Evolutionary conservation across 140 eudicot species (phyloP), one percentile per base, ranked within the genome.

Genomic region (Anethum foeniculum): DNA sequence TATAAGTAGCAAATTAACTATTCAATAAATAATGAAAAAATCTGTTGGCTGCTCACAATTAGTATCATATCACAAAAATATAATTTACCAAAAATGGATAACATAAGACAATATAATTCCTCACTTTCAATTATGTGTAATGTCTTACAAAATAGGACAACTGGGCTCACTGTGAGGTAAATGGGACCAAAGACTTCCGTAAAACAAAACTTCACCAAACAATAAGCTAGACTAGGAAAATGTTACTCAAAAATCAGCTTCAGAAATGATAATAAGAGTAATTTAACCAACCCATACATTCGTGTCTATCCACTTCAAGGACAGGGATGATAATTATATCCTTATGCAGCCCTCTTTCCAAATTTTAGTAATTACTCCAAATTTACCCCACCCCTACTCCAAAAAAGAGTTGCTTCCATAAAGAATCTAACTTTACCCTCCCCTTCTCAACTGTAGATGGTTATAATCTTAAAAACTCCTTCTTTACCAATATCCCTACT

Each of bases 1-100:
- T 95, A 81, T 78, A 74, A 52, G 76, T 78, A 71, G 49, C 74
- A 72, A 76, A 79, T 18, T 36, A 14, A 34, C 2, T 14, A 69
- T 34, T 69, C 75, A 28, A 68, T 73, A 82, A 43, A 51, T 65
- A 48, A 60, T 58, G 13, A 47, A 18, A 52, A 71, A 15, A 44
- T 11, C 23, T 47, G 64, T 4, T 44, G 9, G 2, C 38, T 46
- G n/a, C 75, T 69, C 27, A 32, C 11, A 6, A 67, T 0, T 67
- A 32, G 43, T 41, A 67, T 14, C 21, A 30, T 13, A 28, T 14
- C 41, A 15, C 9, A 13, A 7, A 32, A 65, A 4, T 30, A 62
- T 25, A n/a, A 60, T 25, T 9, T 25, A n/a, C 6, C 69, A 8
- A 60, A 60, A 62, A 9, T 62, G 32, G 6, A 58, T 60, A 60